Evolutionary conservation across 495 filamentous ascomycete genomes (phyloP), one percentile per base, ranked within the genome.

Genomic region (Penicillium nucicola): DNA sequence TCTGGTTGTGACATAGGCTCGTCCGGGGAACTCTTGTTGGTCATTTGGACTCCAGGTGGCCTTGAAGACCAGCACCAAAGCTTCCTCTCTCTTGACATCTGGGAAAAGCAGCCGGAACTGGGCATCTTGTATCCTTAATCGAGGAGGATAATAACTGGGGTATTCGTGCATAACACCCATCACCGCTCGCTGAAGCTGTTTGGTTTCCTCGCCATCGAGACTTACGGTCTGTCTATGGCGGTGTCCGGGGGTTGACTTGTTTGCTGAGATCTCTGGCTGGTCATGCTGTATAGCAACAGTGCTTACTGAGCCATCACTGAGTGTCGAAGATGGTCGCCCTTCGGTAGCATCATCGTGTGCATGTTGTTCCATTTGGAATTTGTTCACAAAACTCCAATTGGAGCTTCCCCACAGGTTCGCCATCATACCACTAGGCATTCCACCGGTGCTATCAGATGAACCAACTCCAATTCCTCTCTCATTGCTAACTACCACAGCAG

Each of bases 81-180:
- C 85, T 50, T 97, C 90, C 2, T 84, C 78, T 20, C 76, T 70
- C 8, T 81, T 78, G 11, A 91, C 85, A 52, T 84, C 78, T 2
- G 93, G 91, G 71, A 97, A 98, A 12, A 98, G 75, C 41, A 96
- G 80, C 8, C 91, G 76, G 59, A 97, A 97, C 62, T 98, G 93
- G 10, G 90, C 86, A 62, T 96, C 92, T 66, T 98, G 95, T 9
- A 86, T 85, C 53, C 81, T 86, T 9, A 98, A 77, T 49, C 88
- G 86, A 17, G 83, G 68, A 2, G 93, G 93, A 67, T 98, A 98
- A 59, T 86, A 84, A 17, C 76, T 72, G 1, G 92, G 92, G 65
- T 90, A 92, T 4, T 83, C 78, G 33, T 86, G 81, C 9, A 67
- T 45, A 37, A 64, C 48, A 10, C 56, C 68, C 53, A 63, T 67